Percentiles rank a stretch among this genome's conserved stretches.
phyloP scores from a whole-genome alignment of 2,329 filamentous ascomycete genomes.

The Aspergillus phoenicis region DNA sequence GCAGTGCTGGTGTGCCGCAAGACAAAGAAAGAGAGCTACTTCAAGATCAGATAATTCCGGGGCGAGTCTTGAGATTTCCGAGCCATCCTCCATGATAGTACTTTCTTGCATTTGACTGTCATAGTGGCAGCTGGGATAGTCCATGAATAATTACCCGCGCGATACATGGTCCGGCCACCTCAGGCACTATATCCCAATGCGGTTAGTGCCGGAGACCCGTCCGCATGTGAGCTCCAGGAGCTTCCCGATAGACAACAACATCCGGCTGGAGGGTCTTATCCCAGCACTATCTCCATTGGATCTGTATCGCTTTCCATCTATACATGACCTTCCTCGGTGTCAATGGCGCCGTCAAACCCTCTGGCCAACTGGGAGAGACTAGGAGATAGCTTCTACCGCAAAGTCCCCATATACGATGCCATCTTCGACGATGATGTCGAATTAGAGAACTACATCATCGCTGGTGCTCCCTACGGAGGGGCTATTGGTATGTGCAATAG shows the following conservation, averaged over 20 bases:
- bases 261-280: conserved; percentile 7
- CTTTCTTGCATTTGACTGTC: background rate
- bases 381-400: conserved; percentile 92
- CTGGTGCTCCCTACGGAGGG: conserved; percentile 89
- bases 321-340: conserved; percentile 5
- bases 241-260: conserved; percentile 12
- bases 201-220: conserved; percentile 15
- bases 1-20: conserved; percentile 82
- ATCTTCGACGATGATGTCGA: conserved; percentile 93
- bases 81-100: conserved; percentile 19
- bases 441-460: conserved; percentile 89
- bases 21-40: conserved; percentile 78
- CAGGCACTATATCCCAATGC: conserved; percentile 6
- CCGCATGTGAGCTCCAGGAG: conserved; percentile 20
- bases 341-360: conserved; percentile 59
- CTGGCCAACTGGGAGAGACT: conserved; percentile 93
- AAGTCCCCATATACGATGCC: conserved; percentile 87
- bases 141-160: background rate
- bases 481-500: conserved; percentile 71
- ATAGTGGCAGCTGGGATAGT: conserved; percentile 8
- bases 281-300: conserved; percentile 6
- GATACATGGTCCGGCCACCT: background rate
- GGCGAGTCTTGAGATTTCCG: conserved; percentile 65
- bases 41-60: conserved; percentile 84
- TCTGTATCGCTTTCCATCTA: background rate